Evolutionary conservation across 2,329 filamentous ascomycete genomes (phyloP).

Genomic region (Fulvia fulva): DNA sequence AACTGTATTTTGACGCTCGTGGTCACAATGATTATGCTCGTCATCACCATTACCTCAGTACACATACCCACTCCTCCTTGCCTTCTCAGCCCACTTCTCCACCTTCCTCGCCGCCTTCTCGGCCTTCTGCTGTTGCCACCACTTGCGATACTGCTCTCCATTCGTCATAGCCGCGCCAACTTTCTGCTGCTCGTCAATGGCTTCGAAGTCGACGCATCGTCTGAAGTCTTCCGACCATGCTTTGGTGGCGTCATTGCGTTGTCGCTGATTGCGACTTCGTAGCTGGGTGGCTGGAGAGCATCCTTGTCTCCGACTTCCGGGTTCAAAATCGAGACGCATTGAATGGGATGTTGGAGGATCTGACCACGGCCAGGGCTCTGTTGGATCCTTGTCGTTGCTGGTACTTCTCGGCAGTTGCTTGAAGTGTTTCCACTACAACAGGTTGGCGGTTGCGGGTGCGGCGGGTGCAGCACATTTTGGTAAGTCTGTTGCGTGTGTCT

Average conservation of each 20-base stretch:
- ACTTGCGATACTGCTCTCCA: background rate
- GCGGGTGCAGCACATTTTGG: background rate
- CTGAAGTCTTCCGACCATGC: background rate
- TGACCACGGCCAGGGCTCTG: background rate
- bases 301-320: background rate
- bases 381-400: background rate
- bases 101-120: conserved; percentile 8
- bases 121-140: conserved; percentile 3
- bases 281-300: background rate
- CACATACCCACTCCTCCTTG: background rate
- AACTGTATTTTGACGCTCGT: too few relatives aligned
- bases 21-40: too few relatives aligned
- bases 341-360: background rate
- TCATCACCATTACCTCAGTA: background rate
- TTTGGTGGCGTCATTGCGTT: background rate
- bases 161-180: background rate
- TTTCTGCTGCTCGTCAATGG: background rate
- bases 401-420: background rate
- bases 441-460: background rate
- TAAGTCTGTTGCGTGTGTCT: background rate
- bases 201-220: too few relatives aligned
- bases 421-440: too few relatives aligned
- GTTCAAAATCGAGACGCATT: too few relatives aligned
- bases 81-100: conserved; percentile 7
- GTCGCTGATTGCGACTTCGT: background rate